Base-by-base conservation (phyloP, 257 asterid genomes). In the Solanum phureja region DNA sequence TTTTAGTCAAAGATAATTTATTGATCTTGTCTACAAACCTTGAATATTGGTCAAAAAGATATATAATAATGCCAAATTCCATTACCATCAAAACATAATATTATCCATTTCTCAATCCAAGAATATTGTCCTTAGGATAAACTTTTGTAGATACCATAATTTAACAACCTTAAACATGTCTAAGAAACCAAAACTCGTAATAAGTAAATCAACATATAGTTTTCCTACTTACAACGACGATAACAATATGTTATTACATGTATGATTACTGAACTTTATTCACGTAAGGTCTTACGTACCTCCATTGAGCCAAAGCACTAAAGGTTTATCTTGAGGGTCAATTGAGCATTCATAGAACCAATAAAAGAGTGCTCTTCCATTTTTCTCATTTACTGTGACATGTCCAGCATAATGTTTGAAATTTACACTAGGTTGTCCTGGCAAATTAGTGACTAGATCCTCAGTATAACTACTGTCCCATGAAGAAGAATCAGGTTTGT, bases 231-330 rank as follows among this genome's bases (percentile, higher is more conserved):
- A 76, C 33, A 3, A 8, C 6, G 19, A 40, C 33, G 27, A 21
- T 40, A 13, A 71, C 3, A 52, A 29, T 19, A 58, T 23, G 66
- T 9, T 27, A 33, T 29, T 7, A 68, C 18, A 69, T 6, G 42
- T 74, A 73, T 73, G 4, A 10, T 73, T 73, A 73, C 31, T 74
- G 83, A 74, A 37, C 33, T 74, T 74, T 74, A 76, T 40, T 33
- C 31, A 37, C 33, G 73, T 66, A 6, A 34, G 1, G 24, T 88
- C 90, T 89, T 92, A 46, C 56, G 7, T 46, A 96, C 99, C 99
- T 94, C 99, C 98, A 86, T 95, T 96, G 35, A 96, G 94, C 99
- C 99, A 96, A 34, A 96, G 96, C 10, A 96, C 95, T 88, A 96
- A 84, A 92, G 99, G 98, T 90, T 95, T 96, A 73, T 93, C 86